Conservation (phyloP, 495 filamentous ascomycete species). For the Ramalina intermedia region DNA sequence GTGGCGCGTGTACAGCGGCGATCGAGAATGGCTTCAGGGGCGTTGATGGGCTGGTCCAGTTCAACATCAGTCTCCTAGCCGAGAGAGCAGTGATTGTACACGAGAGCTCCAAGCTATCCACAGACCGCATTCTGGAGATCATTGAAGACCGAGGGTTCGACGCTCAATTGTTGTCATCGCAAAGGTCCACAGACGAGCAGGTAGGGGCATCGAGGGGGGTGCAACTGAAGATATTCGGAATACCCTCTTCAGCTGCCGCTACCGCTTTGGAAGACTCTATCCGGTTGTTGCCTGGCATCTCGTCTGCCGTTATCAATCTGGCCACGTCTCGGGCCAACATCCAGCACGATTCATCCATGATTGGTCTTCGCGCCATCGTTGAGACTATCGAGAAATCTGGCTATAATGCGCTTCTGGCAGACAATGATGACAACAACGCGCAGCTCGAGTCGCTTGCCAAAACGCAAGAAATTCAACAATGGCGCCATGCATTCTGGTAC, state of each 20-base stretch:
- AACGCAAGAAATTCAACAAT: constrained; percentile 89
- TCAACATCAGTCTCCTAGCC: constrained; percentile 86
- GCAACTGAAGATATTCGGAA: constrained; percentile 73
- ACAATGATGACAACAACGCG: constrained; percentile 90
- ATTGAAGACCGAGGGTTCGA: constrained; percentile 70
- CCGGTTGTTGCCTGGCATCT: constrained; percentile 50
- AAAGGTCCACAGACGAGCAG: constrained; percentile 20
- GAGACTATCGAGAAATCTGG: constrained; percentile 65
- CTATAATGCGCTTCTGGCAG: constrained; percentile 78
- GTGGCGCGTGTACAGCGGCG: constrained; percentile 86
- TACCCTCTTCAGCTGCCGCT: constrained; percentile 55
- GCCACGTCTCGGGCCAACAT: constrained; percentile 53
- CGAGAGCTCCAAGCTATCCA: constrained; percentile 51
- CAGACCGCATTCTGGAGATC: constrained; percentile 55
- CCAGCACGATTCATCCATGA: constrained; percentile 50
- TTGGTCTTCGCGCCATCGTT: constrained; percentile 70
- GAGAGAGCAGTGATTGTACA: constrained; percentile 85
- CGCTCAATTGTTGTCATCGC: constrained; percentile 50
- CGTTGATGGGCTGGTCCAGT: constrained; percentile 63
- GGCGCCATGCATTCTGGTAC: constrained; percentile 62
- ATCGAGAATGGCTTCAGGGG: constrained; percentile 71
- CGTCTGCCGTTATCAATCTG: constrained; percentile 55
- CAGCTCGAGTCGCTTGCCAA: constrained; percentile 93
- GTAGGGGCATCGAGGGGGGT: constrained; percentile 37
- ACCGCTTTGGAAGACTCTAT: constrained; percentile 56